These are phyloP conservation scores for Fusarium sp. DNA, from an alignment of 2,329 filamentous ascomycete genomes.

Conservation along the genomic window DNA sequence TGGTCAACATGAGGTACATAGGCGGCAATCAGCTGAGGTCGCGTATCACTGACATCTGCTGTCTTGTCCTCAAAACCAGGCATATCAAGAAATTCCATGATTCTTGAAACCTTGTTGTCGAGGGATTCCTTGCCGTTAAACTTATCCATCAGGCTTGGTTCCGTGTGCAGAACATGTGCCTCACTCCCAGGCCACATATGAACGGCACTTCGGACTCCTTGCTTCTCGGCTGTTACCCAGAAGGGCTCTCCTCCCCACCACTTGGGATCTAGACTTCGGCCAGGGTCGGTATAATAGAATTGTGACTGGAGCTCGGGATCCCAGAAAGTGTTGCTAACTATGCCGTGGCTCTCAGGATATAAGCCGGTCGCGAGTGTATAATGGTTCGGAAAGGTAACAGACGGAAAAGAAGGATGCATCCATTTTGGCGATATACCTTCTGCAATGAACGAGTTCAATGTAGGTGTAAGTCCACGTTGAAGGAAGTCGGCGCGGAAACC, in stretches of 20 bases:
- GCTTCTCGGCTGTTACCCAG: conserved; percentile 91
- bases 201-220: conserved; percentile 81
- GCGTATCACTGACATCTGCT: conserved; percentile 62
- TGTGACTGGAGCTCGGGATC: conserved; percentile 80
- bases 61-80: conserved; percentile 74
- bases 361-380: conserved; percentile 93
- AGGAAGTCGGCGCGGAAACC: conserved; percentile 97
- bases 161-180: conserved; percentile 78
- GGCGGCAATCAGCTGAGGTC: conserved; percentile 91
- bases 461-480: conserved; percentile 82
- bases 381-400: conserved; percentile 96
- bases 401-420: conserved; percentile 95
- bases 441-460: conserved; percentile 79
- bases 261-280: conserved; percentile 80
- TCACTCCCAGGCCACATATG: conserved; percentile 99
- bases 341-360: conserved; percentile 90
- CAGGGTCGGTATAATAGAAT: conserved; percentile 87
- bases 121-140: conserved; percentile 84
- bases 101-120: conserved; percentile 77
- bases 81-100: conserved; percentile 85
- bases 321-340: conserved; percentile 96
- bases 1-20: conserved; percentile 94
- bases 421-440: conserved; percentile 90
- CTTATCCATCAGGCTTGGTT: conserved; percentile 84
- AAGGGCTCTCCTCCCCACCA: conserved; percentile 97